Conservation (phyloP, 1,284 basidiomycete species). For the Violaceomyces palustris region DNA sequence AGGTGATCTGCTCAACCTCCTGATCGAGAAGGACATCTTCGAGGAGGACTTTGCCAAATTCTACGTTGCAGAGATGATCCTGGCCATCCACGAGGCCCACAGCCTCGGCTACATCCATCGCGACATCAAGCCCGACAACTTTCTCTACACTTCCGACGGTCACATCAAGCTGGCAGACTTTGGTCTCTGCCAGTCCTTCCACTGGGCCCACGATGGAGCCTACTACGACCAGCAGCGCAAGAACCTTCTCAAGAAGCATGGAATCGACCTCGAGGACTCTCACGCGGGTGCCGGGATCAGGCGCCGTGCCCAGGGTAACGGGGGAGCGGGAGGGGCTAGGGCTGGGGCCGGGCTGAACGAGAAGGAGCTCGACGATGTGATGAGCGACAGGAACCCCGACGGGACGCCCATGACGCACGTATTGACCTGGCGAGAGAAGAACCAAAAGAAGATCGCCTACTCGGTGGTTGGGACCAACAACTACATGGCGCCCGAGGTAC, state of each 20-base stretch:
- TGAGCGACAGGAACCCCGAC: conserved; percentile 45
- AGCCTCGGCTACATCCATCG: conserved; percentile 92
- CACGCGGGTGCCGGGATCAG: conserved; percentile 56
- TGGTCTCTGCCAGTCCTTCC: conserved; percentile 63
- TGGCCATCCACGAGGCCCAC: conserved; percentile 91
- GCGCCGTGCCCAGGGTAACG: conserved; percentile 10
- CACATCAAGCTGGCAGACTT: conserved; percentile 95
- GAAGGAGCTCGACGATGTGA: conserved; percentile 37
- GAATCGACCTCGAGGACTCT: conserved; percentile 79
- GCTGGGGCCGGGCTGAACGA: conserved; percentile 17
- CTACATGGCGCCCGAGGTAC: conserved; percentile 87
- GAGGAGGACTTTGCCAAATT: conserved; percentile 89
- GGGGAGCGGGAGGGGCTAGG: conserved; percentile 1
- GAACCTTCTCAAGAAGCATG: conserved; percentile 83
- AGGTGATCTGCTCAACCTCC: conserved; percentile 86
- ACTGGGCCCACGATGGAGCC: conserved; percentile 51
- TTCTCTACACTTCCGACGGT: conserved; percentile 84
- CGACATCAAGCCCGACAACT: conserved; percentile 95
- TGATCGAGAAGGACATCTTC: conserved; percentile 90
- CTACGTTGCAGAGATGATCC: conserved; percentile 95
- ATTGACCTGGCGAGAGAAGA: conserved; percentile 85
- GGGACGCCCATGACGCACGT: conserved; percentile 48
- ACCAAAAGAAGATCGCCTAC: conserved; percentile 80
- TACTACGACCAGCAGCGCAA: conserved; percentile 89
- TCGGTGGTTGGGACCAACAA: conserved; percentile 66